Evolutionary conservation across 306 rosid genomes (phyloP), one percentile per base, ranked within the genome.

Genomic region (Astragalus membranaceus): DNA sequence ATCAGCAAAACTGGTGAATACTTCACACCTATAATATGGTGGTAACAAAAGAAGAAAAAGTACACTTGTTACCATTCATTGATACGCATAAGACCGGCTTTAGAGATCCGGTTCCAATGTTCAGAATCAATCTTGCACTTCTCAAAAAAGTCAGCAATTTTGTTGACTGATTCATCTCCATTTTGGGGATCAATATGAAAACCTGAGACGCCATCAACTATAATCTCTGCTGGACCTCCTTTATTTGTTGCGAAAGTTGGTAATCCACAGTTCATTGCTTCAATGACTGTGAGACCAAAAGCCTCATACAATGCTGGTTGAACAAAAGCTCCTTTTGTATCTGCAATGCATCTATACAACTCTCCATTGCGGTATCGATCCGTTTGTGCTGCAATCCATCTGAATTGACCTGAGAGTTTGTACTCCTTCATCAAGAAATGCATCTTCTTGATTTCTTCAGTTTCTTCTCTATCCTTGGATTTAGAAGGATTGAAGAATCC

Each of bases 201-300:
- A 0, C 97, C 98, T 0, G 98, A 93, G 74, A 90, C 66, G 3
- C 89, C 94, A 53, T 93, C 90, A 30, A 87, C 88, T 39, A 93
- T 85, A 60, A 93, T 93, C 63, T 93, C 98, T 0, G 97, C 98
- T 0, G 98, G 98, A 23, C 97, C 98, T 8, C 98, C 98, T 82
- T 87, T 94, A 64, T 88, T 88, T 33, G 98, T 93, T 3, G 97
- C 98, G 69, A 93, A 93, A 49, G 94, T 84, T 16, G 98, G 98
- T 41, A 93, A 52, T 44, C 98, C 98, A 74, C 97, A 88, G 87
- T 90, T 93, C 97, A 93, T 88, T 23, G 98, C 98, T 78, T 93
- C 98, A 47, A 93, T 87, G 39, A 93, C 98, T 16, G 98, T 93
- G 7, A 93, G 90, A 33, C 98, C 98, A 69, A 93, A 93, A 4